Percentiles rank a stretch among this genome's conserved stretches.
phyloP scores from a whole-genome alignment of 2,329 filamentous ascomycete species.

The Sporothrix luriei region DNA sequence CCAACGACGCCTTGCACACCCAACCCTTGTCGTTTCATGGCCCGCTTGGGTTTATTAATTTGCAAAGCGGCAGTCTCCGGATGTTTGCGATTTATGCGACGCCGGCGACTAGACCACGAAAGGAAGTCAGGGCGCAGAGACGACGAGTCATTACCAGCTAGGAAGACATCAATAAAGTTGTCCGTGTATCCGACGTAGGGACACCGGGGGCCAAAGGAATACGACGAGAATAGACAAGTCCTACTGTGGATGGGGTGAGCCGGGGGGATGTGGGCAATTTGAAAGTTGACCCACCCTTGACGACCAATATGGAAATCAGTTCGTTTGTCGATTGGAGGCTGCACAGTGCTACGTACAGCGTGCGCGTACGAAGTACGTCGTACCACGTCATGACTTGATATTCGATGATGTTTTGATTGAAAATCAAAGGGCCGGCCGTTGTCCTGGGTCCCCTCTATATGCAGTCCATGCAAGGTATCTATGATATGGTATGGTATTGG shows the following conservation, averaged over 20 bases:
- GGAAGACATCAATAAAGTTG: neutral
- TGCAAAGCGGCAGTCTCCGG: constrained; percentile 7
- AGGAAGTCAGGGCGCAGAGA: neutral
- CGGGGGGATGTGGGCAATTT: constrained; percentile 18
- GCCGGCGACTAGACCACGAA: neutral
- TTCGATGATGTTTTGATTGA: neutral
- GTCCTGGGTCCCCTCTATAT: neutral
- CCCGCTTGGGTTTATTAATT: constrained; percentile 2
- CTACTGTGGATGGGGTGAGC: constrained; percentile 6
- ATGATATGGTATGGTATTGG: constrained; percentile 5
- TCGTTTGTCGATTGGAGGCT: constrained; percentile 1
- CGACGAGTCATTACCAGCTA: constrained; percentile 16
- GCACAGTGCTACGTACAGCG: neutral
- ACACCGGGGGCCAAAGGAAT: neutral
- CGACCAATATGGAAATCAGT: constrained; percentile 15
- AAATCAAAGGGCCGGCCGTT: neutral
- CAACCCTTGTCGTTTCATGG: too few species aligned
- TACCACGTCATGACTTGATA: too few species aligned
- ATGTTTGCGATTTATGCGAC: constrained; percentile 15
- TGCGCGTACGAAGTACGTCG: too few species aligned
- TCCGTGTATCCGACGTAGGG: too few species aligned
- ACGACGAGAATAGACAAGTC: constrained; percentile 3
- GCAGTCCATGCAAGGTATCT: constrained; percentile 1
- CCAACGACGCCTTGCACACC: neutral
- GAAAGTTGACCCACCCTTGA: neutral